Percentiles rank a stretch among this genome's conserved stretches.
phyloP scores from a whole-genome alignment of 139 green algal genomes.

The Monoraphidium neglectum region DNA sequence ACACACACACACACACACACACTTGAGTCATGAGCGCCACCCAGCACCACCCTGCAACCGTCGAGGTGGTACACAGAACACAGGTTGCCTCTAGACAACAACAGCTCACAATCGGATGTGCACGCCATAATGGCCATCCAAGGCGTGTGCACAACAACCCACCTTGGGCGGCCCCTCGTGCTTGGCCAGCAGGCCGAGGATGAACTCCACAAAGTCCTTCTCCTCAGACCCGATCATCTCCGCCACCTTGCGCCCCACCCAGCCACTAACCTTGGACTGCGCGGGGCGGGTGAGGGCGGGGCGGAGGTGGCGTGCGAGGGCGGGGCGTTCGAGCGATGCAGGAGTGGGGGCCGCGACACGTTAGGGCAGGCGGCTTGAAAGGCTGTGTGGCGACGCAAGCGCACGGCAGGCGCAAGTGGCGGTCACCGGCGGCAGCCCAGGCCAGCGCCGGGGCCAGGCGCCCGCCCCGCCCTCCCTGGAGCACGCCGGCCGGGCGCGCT shows the following conservation, averaged over 20 bases:
- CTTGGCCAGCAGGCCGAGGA: constrained; percentile 62
- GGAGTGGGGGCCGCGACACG: no score
- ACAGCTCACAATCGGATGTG: not conserved
- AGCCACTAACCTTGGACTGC: constrained; percentile 41
- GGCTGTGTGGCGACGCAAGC: no score
- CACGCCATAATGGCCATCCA: not conserved
- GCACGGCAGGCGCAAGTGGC: no score
- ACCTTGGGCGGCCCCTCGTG: not conserved
- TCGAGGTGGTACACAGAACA: not conserved
- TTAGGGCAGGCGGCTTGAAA: no score
- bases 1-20: not conserved
- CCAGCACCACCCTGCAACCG: not conserved
- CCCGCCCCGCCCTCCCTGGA: no score
- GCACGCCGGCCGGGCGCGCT: no score
- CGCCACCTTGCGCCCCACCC: constrained; percentile 82
- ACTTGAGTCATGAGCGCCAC: not conserved
- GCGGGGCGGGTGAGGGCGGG: constrained; percentile 18
- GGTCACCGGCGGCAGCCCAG: no score
- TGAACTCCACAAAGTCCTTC: constrained; percentile 66
- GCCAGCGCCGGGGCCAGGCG: no score
- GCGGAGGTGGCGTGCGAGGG: no score
- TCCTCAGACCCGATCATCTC: constrained; percentile 71
- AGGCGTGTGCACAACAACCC: not conserved
- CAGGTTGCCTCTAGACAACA: not conserved
- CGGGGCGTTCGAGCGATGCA: no score